These are phyloP conservation scores for Diophrys sp. DNA, from an alignment of 73 alveolate genomes.

Conservation along the genomic window DNA sequence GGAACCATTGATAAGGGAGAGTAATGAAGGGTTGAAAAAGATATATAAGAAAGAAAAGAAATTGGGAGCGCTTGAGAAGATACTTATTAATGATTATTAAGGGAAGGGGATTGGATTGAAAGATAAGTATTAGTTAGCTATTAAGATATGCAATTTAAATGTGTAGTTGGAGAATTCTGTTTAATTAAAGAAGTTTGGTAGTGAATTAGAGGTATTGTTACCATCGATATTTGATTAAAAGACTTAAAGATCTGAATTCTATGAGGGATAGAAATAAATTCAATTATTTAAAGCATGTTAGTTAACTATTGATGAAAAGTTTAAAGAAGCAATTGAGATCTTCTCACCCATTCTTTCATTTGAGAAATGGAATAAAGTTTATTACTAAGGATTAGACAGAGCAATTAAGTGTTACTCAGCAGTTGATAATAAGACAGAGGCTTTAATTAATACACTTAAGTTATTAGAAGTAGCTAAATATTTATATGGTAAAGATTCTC, in stretches of 20 bases:
- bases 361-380: neutral
- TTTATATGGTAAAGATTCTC: neutral
- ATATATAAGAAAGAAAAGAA: neutral
- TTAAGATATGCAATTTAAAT: neutral
- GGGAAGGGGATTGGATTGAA: neutral
- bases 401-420: neutral
- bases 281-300: neutral
- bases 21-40: neutral
- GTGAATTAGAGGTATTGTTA: neutral
- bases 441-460: neutral
- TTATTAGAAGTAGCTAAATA: neutral
- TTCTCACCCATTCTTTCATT: neutral
- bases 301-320: neutral
- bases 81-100: no score
- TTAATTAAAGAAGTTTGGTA: no score
- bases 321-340: neutral
- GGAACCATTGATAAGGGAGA: neutral
- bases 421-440: neutral
- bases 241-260: neutral
- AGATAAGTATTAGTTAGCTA: neutral
- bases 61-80: neutral
- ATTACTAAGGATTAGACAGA: neutral
- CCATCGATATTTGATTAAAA: neutral
- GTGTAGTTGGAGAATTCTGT: neutral
- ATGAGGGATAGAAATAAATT: neutral